A percentile compares a stretch with the other conserved stretches of the same genome.
Conservation (phyloP, 768 basidiomycete genomes). For the Cystobasidiopsis lactophilus region DNA sequence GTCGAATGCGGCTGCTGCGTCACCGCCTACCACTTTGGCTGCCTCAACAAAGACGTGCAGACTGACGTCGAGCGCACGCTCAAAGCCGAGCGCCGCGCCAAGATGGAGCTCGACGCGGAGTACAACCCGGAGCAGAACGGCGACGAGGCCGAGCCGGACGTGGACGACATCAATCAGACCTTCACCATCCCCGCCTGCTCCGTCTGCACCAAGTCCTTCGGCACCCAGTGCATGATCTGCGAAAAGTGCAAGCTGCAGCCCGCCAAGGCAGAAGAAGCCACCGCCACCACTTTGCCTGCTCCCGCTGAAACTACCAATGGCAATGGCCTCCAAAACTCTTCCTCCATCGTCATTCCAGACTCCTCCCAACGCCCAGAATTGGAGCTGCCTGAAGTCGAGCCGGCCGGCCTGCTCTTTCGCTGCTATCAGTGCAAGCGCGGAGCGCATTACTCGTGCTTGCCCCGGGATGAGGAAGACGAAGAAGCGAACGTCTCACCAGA, state of each 20-base stretch:
- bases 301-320: no score
- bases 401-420: conserved; percentile 14
- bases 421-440: conserved; percentile 16
- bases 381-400: background rate
- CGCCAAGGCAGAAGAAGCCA: background rate
- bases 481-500: background rate
- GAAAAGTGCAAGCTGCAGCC: background rate
- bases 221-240: conserved; percentile 14
- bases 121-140: background rate
- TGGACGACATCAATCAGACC: conserved; percentile 5
- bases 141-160: background rate
- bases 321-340: no score
- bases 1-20: conserved; percentile 16
- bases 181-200: conserved; percentile 12
- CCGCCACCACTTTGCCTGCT: background rate
- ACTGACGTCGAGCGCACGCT: conserved; percentile 1
- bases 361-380: no score
- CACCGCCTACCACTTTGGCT: background rate
- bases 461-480: conserved; percentile 6
- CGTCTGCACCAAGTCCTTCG: conserved; percentile 11
- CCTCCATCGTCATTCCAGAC: no score
- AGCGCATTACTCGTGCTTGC: conserved; percentile 17
- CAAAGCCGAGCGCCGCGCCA: conserved; percentile 2
- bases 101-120: background rate
- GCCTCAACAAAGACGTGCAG: conserved; percentile 4